phyloP scores from a whole-genome alignment of 2,329 filamentous ascomycete species.

The Alternaria arborescens region DNA sequence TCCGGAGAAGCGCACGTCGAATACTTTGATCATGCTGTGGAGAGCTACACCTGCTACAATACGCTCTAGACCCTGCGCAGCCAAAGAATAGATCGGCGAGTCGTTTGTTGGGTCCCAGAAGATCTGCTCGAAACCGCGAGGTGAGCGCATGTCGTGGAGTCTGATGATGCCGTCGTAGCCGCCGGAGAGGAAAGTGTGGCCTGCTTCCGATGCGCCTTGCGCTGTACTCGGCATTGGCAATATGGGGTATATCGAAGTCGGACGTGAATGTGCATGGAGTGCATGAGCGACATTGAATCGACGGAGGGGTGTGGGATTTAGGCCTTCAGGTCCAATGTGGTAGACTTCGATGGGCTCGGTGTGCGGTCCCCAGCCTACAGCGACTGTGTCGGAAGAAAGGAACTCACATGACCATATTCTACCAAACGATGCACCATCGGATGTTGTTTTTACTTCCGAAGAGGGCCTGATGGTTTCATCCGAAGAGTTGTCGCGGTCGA shows the following conservation, averaged over 20 bases:
- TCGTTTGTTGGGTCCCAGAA: constrained; percentile 66
- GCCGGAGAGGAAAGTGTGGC: constrained; percentile 66
- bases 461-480: constrained; percentile 34
- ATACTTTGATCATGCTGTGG: constrained; percentile 68
- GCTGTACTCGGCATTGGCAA: constrained; percentile 49
- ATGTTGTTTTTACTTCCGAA: constrained; percentile 28
- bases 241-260: constrained; percentile 57
- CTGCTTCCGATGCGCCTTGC: constrained; percentile 46
- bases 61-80: constrained; percentile 64
- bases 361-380: constrained; percentile 59
- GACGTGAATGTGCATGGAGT: constrained; percentile 9
- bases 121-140: constrained; percentile 56
- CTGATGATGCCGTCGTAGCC: constrained; percentile 66
- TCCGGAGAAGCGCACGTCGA: constrained; percentile 65
- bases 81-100: constrained; percentile 66
- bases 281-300: constrained; percentile 45
- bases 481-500: constrained; percentile 35
- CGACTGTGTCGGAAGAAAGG: constrained; percentile 59
- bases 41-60: constrained; percentile 66
- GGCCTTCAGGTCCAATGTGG: constrained; percentile 57
- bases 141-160: constrained; percentile 68
- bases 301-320: constrained; percentile 51
- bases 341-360: constrained; percentile 60
- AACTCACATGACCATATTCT: constrained; percentile 63
- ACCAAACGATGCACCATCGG: constrained; percentile 23